A percentile compares a stretch with the other conserved stretches of the same genome.
Evolutionary conservation across 163 green algal genomes (phyloP).

Genomic region (Volvox carteri): DNA sequence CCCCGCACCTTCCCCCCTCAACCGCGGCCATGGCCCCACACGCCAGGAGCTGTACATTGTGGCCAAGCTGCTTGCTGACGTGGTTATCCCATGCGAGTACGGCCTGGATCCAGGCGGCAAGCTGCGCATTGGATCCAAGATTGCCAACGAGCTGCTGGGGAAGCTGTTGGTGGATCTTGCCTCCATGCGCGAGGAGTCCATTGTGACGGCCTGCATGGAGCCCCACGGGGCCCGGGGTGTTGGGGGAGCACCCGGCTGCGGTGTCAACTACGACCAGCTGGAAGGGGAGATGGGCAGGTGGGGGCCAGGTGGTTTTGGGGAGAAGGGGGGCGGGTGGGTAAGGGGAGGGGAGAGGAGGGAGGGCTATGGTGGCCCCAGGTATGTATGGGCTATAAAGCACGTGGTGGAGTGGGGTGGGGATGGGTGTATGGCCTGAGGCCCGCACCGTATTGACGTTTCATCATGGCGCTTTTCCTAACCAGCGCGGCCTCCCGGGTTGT

Average conservation of each 20-base stretch:
- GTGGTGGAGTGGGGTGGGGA: too few relatives aligned
- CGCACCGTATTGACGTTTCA: too few relatives aligned
- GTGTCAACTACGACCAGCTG: constrained; percentile 55
- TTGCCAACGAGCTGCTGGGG: constrained; percentile 84
- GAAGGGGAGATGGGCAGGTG: constrained; percentile 51
- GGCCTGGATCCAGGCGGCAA: constrained; percentile 85
- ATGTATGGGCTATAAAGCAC: too few relatives aligned
- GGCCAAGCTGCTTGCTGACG: constrained; percentile 76
- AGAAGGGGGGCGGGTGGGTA: background rate
- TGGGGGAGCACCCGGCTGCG: constrained; percentile 6
- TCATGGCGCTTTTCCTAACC: too few relatives aligned
- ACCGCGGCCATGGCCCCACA: too few relatives aligned
- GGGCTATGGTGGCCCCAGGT: too few relatives aligned
- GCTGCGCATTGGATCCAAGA: constrained; percentile 93
- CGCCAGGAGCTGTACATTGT: constrained; percentile 81
- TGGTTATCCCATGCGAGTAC: constrained; percentile 96
- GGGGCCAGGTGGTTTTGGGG: background rate
- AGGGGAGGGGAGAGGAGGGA: background rate
- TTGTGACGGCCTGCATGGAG: constrained; percentile 71
- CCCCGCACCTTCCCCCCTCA: background rate
- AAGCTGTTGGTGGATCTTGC: constrained; percentile 96
- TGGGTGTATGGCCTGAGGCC: too few relatives aligned
- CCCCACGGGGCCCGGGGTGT: background rate
- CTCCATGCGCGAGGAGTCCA: constrained; percentile 88
- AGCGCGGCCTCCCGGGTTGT: too few relatives aligned